Percentiles rank a stretch among this genome's conserved stretches.
These are phyloP conservation scores for Podospora comata DNA, from an alignment of 495 filamentous ascomycete species.

Conservation along the genomic window DNA sequence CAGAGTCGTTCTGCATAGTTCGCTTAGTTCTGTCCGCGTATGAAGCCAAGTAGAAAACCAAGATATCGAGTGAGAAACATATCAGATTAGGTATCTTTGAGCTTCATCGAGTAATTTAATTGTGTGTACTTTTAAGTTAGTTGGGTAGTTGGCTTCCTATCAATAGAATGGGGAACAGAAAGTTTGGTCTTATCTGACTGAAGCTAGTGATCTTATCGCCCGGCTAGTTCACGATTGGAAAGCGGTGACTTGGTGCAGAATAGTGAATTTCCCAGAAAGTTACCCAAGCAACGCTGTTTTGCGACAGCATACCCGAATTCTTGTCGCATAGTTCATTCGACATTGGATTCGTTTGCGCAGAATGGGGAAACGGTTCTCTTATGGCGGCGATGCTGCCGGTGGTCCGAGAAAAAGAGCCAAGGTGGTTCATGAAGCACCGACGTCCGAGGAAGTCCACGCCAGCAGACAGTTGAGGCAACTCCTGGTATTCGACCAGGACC, in stretches of 20 bases:
- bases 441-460: conserved; percentile 55
- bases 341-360: background rate
- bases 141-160: background rate
- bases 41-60: background rate
- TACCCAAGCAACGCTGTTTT: background rate
- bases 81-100: background rate
- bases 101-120: background rate
- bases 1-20: background rate
- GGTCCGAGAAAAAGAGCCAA: conserved; percentile 33
- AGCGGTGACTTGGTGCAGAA: conserved; percentile 29
- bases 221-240: conserved; percentile 21
- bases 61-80: background rate
- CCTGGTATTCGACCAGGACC: conserved; percentile 66
- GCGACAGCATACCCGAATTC: background rate
- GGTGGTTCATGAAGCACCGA: conserved; percentile 46
- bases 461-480: conserved; percentile 58
- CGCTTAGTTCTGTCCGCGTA: background rate
- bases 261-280: conserved; percentile 21
- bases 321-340: background rate
- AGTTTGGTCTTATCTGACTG: background rate
- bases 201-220: conserved; percentile 12
- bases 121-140: background rate
- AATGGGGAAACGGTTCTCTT: conserved; percentile 44
- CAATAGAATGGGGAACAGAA: background rate
- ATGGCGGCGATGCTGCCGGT: conserved; percentile 30